Base-by-base conservation (phyloP, 345 rosid species). In the Eutrema heterophyllum region DNA sequence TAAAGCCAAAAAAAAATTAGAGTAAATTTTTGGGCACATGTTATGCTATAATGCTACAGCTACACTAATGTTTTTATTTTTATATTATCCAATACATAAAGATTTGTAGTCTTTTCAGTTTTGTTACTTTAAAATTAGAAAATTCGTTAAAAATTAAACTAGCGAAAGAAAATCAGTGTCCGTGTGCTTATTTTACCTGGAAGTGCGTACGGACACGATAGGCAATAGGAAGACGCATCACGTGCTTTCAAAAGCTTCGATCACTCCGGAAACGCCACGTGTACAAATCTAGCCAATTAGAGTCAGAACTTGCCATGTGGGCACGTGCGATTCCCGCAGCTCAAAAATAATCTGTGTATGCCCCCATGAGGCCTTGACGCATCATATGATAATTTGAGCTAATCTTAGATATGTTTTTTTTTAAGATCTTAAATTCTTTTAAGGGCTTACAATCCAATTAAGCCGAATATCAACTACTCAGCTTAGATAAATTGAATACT, bases 291-390 rank as follows among this genome's bases (percentile, higher is more conserved):
- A 77, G 69, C 69, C 77, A 71, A 5, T 51, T 66, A 66, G 44
- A 78, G 73, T 59, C 77, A 59, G 81, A 65, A 52, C 62, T 77
- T 51, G 68, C 43, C 80, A 77, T 65, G 80, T 71, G 81, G 72
- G 54, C 81, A 71, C 73, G 81, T 77, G 81, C 71, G 21, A 55
- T 76, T 56, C 71, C 61, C 46, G 30, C 39, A 76, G 75, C 71
- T 63, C 80, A 48, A 63, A 69, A 52, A 21, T 2, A 21, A 63
- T 76, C 64, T 49, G 60, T 75, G 67, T 14, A 67, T 56, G 32
- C 72, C 26, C 16, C 57, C 62, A n/a, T n/a, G n/a, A n/a, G n/a
- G n/a, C n/a, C n/a, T n/a, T 45, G 64, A 44, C 70, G 44, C 79
- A 21, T 21, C 80, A 76, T 54, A 75, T 69, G 79, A 62, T 63